Conservation (phyloP, 208 protist species). For the Acanthamoeba healyi region DNA sequence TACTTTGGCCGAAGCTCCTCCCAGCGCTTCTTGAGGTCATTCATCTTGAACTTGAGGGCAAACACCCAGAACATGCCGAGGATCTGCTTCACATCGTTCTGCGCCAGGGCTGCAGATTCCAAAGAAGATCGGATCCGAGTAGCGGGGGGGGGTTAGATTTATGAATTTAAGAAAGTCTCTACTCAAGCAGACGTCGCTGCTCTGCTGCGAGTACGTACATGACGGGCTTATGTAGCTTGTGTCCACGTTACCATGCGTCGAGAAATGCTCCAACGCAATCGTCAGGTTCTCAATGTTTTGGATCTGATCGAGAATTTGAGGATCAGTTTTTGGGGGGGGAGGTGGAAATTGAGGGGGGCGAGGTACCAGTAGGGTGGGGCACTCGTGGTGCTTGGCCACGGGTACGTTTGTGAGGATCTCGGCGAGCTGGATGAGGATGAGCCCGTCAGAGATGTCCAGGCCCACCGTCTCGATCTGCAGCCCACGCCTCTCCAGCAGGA, state of each 20-base stretch:
- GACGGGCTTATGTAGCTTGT: background rate
- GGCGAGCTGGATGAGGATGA: slow-evolving; percentile 57
- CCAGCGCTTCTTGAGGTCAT: slow-evolving; percentile 1
- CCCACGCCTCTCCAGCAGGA: slow-evolving; percentile 8
- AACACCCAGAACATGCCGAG: background rate
- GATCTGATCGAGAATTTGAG: background rate
- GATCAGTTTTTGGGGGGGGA: background rate
- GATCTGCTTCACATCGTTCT: background rate
- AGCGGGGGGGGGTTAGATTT: too few relatives aligned
- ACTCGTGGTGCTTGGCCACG: slow-evolving; percentile 17
- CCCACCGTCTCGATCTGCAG: background rate
- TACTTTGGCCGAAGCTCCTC: background rate
- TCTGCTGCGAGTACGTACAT: background rate
- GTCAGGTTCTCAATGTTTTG: slow-evolving; percentile 43
- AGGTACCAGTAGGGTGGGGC: background rate
- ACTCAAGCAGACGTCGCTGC: too few relatives aligned
- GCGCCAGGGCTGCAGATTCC: background rate
- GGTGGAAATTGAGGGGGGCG: background rate
- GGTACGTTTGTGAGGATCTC: slow-evolving; percentile 48
- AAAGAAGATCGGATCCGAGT: too few relatives aligned
- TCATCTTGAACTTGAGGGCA: background rate
- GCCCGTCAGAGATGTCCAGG: background rate
- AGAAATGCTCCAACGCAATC: slow-evolving; percentile 19
- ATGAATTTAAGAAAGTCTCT: too few relatives aligned
- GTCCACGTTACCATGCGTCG: background rate